phyloP scores from a whole-genome alignment of 192 early-diverging fungal species.

The Pecoramyces ruminantium region DNA sequence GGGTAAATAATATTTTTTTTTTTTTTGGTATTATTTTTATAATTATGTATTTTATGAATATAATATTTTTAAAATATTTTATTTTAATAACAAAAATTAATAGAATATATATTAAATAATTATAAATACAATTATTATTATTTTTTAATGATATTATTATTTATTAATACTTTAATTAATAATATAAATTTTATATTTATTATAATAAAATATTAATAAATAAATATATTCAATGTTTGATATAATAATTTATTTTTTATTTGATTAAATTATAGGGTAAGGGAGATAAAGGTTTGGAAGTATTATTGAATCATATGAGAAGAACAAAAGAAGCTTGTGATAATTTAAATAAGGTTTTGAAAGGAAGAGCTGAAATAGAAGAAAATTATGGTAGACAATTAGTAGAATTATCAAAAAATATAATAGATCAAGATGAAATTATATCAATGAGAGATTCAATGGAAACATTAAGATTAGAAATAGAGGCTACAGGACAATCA shows the following conservation, averaged over 20 bases:
- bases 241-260: neutral
- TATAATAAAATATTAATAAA: too few species aligned
- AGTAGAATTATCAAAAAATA: constrained; percentile 23
- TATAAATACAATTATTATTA: neutral
- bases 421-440: constrained; percentile 28
- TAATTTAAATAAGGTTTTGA: neutral
- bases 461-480: constrained; percentile 22
- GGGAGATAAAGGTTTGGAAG: neutral
- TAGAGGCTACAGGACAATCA: constrained; percentile 20
- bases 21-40: too few species aligned
- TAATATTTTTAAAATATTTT: too few species aligned
- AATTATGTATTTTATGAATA: too few species aligned
- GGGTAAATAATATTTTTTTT: neutral
- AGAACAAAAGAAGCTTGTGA: neutral
- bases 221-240: too few species aligned
- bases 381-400: constrained; percentile 36
- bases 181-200: too few species aligned
- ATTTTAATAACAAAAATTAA: too few species aligned
- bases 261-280: neutral
- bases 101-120: too few species aligned
- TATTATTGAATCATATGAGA: neutral
- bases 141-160: too few species aligned
- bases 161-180: too few species aligned
- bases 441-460: constrained; percentile 29
- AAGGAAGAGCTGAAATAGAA: constrained; percentile 15